Conservation (phyloP, 495 filamentous ascomycete genomes). For the Clohesyomyces aquaticus region DNA sequence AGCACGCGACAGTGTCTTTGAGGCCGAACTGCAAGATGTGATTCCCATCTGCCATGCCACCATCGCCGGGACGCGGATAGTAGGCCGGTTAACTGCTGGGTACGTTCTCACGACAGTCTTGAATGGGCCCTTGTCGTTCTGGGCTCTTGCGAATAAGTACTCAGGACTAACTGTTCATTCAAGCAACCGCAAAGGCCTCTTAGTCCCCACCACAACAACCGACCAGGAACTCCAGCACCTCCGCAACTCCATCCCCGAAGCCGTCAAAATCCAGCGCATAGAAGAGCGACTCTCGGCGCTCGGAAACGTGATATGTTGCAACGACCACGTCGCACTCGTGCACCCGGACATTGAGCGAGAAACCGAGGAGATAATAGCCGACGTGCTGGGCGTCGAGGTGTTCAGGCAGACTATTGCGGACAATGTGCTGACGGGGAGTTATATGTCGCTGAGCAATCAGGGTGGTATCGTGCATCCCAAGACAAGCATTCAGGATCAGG, state of each 20-base stretch:
- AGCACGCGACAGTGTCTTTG: constrained; percentile 67
- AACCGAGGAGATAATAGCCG: constrained; percentile 69
- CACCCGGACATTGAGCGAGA: constrained; percentile 98
- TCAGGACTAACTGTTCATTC: constrained; percentile 12
- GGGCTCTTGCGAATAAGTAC: too few species aligned
- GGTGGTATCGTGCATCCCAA: constrained; percentile 97
- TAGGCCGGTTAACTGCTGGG: constrained; percentile 94
- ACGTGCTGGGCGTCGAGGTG: constrained; percentile 95
- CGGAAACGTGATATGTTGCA: constrained; percentile 94
- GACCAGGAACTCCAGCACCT: constrained; percentile 98
- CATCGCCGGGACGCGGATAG: constrained; percentile 95
- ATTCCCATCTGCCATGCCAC: constrained; percentile 97
- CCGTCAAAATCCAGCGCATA: constrained; percentile 89
- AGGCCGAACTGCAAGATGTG: constrained; percentile 94
- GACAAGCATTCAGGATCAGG: constrained; percentile 94
- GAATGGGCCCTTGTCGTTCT: too few species aligned
- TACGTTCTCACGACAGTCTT: constrained; percentile 48
- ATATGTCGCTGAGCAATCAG: constrained; percentile 95
- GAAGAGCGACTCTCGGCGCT: constrained; percentile 95
- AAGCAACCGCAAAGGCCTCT: constrained; percentile 95
- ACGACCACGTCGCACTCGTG: constrained; percentile 94
- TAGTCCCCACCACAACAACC: constrained; percentile 93
- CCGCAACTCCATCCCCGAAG: constrained; percentile 88
- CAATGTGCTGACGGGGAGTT: constrained; percentile 92
- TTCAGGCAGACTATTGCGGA: constrained; percentile 97